Evolutionary conservation across 352 stramenopile genomes (phyloP), one percentile per base, ranked within the genome.

Genomic region (Phytophthora macrochlamydospora): DNA sequence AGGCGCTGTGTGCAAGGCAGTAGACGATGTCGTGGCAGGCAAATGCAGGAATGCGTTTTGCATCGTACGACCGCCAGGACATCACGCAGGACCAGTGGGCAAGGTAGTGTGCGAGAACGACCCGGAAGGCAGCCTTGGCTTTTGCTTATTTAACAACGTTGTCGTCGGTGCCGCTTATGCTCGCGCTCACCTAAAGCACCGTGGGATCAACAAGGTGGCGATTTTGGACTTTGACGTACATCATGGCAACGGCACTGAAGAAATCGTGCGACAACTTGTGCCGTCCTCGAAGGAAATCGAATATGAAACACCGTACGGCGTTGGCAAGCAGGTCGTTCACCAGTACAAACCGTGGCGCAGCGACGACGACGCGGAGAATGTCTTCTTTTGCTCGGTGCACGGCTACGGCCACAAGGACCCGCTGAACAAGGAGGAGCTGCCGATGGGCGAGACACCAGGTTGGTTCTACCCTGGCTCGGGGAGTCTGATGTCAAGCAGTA

Each of bases 151-250:
- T 32, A 99, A 99, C 81, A 99, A 99, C 75, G 96, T 99, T 44
- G 97, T 96, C 13, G 97, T 99, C 60, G 97, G 91, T 40, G 97
- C 96, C 30, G 94, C 96, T 1, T 99, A 99, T 75, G 97, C 97
- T 32, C 85, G 94, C 43, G 91, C 81, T 35, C 91, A 98, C 73
- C 96, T 98, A 61, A 91, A 96, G 56, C 87, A 92, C 59, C 76
- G 90, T 51, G 92, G 92, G 2, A 95, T 99, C 49, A 73, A 97
- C 55, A 93, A 92, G 55, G 85, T 99, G 46, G 97, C 96, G 3
- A 98, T 99, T 65, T 71, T 99, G 44, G 97, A 99, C 68, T 99
- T 99, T 86, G 97, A 99, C 76, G 96, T 99, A 29, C 97, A 99
- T 71, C 97, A 99, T 71, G 90, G 98, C 49, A 99, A 99, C 79